Percentiles rank a stretch among this genome's conserved stretches.
These are phyloP conservation scores for Agroathelia rolfsii DNA, from an alignment of 1,284 basidiomycete species.

Conservation along the genomic window DNA sequence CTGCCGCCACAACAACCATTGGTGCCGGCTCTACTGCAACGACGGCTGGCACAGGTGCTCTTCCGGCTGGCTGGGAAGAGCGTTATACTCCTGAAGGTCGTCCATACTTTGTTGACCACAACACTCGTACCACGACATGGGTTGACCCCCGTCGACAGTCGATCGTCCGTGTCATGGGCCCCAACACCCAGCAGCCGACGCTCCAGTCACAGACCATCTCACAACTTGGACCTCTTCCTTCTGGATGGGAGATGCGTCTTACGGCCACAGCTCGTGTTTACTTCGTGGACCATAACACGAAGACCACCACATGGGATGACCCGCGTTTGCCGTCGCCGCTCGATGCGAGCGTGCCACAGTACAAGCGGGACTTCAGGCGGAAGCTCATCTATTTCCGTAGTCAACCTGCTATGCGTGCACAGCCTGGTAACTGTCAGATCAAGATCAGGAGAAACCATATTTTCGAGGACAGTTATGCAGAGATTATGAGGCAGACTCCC, in stretches of 20 bases:
- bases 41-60: constrained; percentile 68
- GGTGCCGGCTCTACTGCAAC: constrained; percentile 51
- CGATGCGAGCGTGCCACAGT: constrained; percentile 89
- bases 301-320: constrained; percentile 98
- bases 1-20: constrained; percentile 23
- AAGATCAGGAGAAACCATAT: constrained; percentile 90
- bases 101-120: constrained; percentile 92
- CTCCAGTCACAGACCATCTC: constrained; percentile 83
- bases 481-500: constrained; percentile 92
- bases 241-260: constrained; percentile 96
- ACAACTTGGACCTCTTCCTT: constrained; percentile 85
- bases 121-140: constrained; percentile 93
- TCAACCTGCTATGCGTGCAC: constrained; percentile 83
- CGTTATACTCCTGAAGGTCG: constrained; percentile 90
- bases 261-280: constrained; percentile 91
- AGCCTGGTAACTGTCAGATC: constrained; percentile 90
- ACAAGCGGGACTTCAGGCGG: constrained; percentile 93
- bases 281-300: constrained; percentile 94
- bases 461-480: constrained; percentile 91
- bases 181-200: constrained; percentile 72
- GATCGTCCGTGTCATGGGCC: constrained; percentile 83
- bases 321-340: constrained; percentile 77
- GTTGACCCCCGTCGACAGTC: constrained; percentile 89
- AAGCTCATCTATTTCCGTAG: constrained; percentile 96
- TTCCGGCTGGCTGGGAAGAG: constrained; percentile 94